Base-by-base conservation (phyloP, 129 eudicot species). In the Pseudognaphalium luteoalbum region DNA sequence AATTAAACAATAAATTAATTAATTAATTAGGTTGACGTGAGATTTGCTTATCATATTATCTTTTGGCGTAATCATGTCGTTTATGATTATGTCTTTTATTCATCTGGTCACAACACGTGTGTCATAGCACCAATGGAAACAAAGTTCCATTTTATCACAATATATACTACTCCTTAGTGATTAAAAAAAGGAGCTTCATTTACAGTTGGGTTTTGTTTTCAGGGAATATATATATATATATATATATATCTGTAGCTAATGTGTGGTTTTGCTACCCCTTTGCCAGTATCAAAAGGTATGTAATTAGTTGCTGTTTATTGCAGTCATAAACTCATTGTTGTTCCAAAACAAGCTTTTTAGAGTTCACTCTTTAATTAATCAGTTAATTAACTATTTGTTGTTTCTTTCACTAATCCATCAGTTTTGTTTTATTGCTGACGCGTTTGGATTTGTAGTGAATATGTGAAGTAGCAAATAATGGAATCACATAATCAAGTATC, bases 191-290 rank as follows among this genome's bases (percentile, higher is more conserved):
- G 56, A 39, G 35, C 42, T 80, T 73, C 69, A 52, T 80, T 78
- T 70, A 30, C 20, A 28, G 57, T 12, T 70, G 64, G 64, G 41
- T 62, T 62, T 50, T 78, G 21, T 64, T 71, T 79, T 34, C 82
- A 79, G 82, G 71, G 57, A 37, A 21, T 44, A 25, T 25, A 25
- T 25, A 25, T 25, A 44, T 44, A 10, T 44, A 21, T 44, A 25
- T 25, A 25, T 25, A 25, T 25, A 44, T 44, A 10, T 44, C 51
- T 44, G 16, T 44, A 44, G 51, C 51, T 44, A 44, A 44, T 11
- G 0, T 44, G 72, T 62, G 57, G 63, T 71, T 30, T 71, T 52
- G 74, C 69, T 80, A 80, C 83, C 83, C 73, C 83, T 80, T 80
- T 80, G 83, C 78, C 74, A 80, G 47, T 65, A 80, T 56, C 4